Evolutionary conservation across 139 green algal genomes (phyloP).

Genomic region (Ettlia oleoabundans): DNA sequence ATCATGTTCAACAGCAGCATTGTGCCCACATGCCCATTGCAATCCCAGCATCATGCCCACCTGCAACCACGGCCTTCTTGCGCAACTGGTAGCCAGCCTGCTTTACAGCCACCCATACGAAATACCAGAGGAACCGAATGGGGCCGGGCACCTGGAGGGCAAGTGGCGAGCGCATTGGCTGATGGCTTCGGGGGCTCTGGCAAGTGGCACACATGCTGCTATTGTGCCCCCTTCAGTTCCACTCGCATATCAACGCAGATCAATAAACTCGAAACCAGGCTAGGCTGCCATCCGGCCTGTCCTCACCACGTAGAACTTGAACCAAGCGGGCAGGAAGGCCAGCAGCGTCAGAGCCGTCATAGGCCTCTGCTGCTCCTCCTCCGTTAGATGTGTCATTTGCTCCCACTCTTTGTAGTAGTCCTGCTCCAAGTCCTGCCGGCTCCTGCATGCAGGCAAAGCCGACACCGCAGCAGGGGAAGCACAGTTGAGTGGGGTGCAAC

Average conservation of each 20-base stretch:
- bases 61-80: slow-evolving; percentile 21
- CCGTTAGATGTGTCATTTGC: neutral
- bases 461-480: neutral
- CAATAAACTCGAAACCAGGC: too few species aligned
- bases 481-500: too few species aligned
- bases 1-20: too few species aligned
- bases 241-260: too few species aligned
- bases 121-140: slow-evolving; percentile 32
- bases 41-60: too few species aligned
- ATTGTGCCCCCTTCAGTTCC: too few species aligned
- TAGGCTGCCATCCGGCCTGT: too few species aligned
- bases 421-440: slow-evolving; percentile 29
- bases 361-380: slow-evolving; percentile 12
- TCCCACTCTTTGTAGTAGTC: slow-evolving; percentile 45
- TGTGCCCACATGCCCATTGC: too few species aligned
- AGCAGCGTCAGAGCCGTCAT: slow-evolving; percentile 31
- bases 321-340: slow-evolving; percentile 19
- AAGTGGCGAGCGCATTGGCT: neutral
- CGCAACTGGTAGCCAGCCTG: neutral
- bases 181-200: too few species aligned
- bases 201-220: too few species aligned
- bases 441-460: slow-evolving; percentile 4
- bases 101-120: neutral
- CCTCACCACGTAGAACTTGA: slow-evolving; percentile 31
- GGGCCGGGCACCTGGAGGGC: slow-evolving; percentile 32